Percentiles rank a stretch among this genome's conserved stretches.
These are phyloP conservation scores for Monilinia vaccinii-corymbosi DNA, from an alignment of 2,329 filamentous ascomycete species.

Conservation along the genomic window DNA sequence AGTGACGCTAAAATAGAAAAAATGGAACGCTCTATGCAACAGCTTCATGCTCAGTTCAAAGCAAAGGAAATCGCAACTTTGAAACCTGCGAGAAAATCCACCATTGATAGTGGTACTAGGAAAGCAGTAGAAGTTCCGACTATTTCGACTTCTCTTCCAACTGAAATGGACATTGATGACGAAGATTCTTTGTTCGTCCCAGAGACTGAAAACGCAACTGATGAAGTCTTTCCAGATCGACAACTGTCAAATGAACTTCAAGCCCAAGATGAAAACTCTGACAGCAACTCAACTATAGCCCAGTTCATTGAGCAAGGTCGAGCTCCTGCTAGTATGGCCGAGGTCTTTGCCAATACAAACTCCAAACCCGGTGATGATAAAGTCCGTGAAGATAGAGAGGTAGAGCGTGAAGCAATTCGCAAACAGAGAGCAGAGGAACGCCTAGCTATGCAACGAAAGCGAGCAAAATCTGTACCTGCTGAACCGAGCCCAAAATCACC, in stretches of 20 bases:
- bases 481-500: neutral
- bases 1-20: neutral
- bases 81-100: neutral
- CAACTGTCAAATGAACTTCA: neutral
- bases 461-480: neutral
- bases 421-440: neutral
- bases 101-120: neutral
- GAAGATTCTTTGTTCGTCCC: constrained; percentile 15
- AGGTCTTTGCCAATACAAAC: neutral
- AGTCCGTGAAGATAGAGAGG: neutral
- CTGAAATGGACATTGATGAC: constrained; percentile 2
- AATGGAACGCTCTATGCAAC: neutral
- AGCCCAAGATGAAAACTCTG: neutral
- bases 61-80: neutral
- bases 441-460: neutral
- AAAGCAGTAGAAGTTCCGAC: too few relatives aligned
- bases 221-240: neutral
- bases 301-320: neutral
- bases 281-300: neutral
- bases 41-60: neutral
- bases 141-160: neutral
- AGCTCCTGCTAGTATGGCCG: neutral
- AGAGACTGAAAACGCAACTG: neutral
- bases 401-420: neutral
- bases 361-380: neutral